Evolutionary conservation across 108 stramenopile species (phyloP).

Genomic region (Pseudonitzschia multiseries): DNA sequence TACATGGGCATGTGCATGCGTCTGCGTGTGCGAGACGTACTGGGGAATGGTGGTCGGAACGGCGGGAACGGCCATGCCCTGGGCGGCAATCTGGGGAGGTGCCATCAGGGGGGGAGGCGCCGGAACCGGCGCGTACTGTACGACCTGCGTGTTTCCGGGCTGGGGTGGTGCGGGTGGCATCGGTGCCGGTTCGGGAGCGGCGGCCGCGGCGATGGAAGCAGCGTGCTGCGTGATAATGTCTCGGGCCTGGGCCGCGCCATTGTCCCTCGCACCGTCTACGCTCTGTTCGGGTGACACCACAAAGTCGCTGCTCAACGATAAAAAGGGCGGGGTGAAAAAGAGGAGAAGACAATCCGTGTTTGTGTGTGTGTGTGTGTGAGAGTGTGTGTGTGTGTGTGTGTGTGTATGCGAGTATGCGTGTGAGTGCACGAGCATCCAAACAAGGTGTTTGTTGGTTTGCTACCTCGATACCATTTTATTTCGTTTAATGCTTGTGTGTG

Average conservation of each 20-base stretch:
- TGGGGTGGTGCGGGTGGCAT: constrained; percentile 24
- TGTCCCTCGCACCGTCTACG: constrained; percentile 35
- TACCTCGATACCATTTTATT: neutral
- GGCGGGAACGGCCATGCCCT: neutral
- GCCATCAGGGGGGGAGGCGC: constrained; percentile 14
- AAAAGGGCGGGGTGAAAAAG: neutral
- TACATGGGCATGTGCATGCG: neutral
- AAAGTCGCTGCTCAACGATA: neutral
- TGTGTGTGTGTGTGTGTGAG: no score
- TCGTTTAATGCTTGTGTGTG: no score
- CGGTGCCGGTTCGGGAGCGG: constrained; percentile 26
- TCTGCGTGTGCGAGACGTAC: neutral
- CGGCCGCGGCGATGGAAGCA: constrained; percentile 3
- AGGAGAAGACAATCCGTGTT: no score
- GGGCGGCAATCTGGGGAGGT: constrained; percentile 10
- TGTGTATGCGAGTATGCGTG: neutral
- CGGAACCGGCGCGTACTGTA: constrained; percentile 12
- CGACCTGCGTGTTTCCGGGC: constrained; percentile 10
- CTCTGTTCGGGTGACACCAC: constrained; percentile 54
- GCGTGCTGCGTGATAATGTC: constrained; percentile 24
- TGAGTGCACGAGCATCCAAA: no score
- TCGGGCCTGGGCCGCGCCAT: constrained; percentile 13
- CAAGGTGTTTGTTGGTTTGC: no score
- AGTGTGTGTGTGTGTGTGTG: no score
- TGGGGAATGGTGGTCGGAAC: neutral